Evolutionary conservation across 306 rosid genomes (phyloP), one percentile per base, ranked within the genome.

Genomic region (Pyrus bretschneideri): DNA sequence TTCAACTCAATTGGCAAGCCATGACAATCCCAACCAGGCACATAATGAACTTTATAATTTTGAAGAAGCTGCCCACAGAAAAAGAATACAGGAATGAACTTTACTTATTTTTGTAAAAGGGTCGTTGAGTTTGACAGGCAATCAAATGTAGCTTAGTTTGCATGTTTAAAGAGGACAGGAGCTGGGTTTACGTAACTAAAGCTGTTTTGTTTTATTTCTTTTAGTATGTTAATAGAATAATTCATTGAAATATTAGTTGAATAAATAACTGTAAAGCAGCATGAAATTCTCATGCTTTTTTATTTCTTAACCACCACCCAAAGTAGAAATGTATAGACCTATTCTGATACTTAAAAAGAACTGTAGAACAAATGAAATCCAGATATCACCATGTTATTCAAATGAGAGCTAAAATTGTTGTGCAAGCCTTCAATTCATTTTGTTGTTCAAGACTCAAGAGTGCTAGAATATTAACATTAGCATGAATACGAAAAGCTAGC

Each of bases 11-110:
- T 95, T 76, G 99, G 99, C 78, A 95, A 88, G 78, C 98, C 99
- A 88, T 95, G 99, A 78, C 99, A 95, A 86, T 95, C 99, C 99
- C 99, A 95, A 62, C 99, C 99, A 79, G 99, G 99, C 76, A 95
- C 94, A 82, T 87, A 95, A 69, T 79, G 88, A 82, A 92, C 97
- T 91, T 91, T 88, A 78, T 86, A 88, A 82, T 92, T 95, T 85
- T 91, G 99, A 86, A 95, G 99, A 79, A 95, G 88, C 99, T 95
- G 90, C 75, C 74, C 67, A 81, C 49, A 66, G 29, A 80, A 80
- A 73, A 46, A 46, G 55, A 40, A 35, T 1, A 60, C 21, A 57
- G 31, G 31, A 67, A 75, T 45, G 67, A 7, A n/a, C 23, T 70
- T 70, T 25, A 59, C 21, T 49, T 72, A 18, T 23, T 67, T 33